Conservation (phyloP, 2,329 filamentous ascomycete species). For the Trichophyton mentagrophytes region DNA sequence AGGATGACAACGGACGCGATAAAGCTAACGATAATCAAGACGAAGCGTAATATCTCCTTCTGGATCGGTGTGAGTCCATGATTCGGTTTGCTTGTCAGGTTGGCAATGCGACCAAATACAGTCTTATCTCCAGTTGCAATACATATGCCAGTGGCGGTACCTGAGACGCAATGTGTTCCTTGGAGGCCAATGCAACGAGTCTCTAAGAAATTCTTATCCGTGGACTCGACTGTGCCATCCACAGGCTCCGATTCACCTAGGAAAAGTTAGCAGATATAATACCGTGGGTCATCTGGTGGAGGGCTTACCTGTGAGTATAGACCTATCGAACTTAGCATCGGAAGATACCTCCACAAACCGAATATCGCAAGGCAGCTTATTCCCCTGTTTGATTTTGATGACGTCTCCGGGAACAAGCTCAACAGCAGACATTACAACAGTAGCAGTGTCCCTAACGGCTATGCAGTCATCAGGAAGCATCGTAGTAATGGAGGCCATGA, state of each 20-base stretch:
- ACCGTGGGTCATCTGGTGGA: neutral
- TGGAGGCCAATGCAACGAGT: slow-evolving; percentile 64
- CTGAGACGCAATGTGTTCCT: slow-evolving; percentile 65
- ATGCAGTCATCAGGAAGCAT: slow-evolving; percentile 66
- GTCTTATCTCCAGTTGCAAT: slow-evolving; percentile 60
- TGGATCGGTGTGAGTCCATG: slow-evolving; percentile 56
- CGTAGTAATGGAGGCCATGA: slow-evolving; percentile 67
- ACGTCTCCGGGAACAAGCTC: slow-evolving; percentile 63
- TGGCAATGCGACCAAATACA: slow-evolving; percentile 63
- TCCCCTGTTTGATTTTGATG: slow-evolving; percentile 54
- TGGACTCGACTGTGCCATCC: slow-evolving; percentile 50
- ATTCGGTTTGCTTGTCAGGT: slow-evolving; percentile 57
- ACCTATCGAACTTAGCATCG: slow-evolving; percentile 59
- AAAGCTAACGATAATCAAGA: slow-evolving; percentile 53
- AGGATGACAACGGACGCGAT: slow-evolving; percentile 50
- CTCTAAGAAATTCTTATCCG: slow-evolving; percentile 62
- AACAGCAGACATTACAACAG: slow-evolving; percentile 38
- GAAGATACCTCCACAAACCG: slow-evolving; percentile 56
- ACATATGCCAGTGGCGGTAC: slow-evolving; percentile 53
- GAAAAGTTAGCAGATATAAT: neutral
- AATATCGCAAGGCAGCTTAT: slow-evolving; percentile 62
- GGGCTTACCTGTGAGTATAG: slow-evolving; percentile 52
- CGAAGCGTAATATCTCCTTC: slow-evolving; percentile 60
- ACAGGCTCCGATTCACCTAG: slow-evolving; percentile 54
- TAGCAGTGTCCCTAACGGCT: slow-evolving; percentile 47